Base-by-base conservation (phyloP, 139 green algal species). In the Eudorina sp. region DNA sequence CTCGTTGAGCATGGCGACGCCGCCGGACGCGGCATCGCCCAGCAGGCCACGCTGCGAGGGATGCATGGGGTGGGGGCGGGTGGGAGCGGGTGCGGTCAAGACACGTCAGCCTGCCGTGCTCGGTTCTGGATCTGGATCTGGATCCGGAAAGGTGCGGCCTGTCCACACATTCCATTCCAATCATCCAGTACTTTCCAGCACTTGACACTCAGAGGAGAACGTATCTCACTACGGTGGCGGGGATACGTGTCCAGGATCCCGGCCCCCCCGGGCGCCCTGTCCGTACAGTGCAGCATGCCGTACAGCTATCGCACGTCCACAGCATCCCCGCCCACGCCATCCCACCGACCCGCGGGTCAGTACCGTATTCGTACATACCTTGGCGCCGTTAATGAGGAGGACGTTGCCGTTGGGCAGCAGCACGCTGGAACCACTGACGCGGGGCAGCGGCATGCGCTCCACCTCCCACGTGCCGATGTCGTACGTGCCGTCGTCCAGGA, bases 361-460 rank as follows among this genome's bases (percentile, higher is more conserved):
- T n/a, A n/a, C n/a, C n/a, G n/a, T n/a, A n/a, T n/a, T 4, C 55
- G 4, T 25, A 40, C 34, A 4, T 48, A 88, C 82, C 85, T 90
- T 83, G 58, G 88, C 88, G 16, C 88, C 88, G 23, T 86, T 86
- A 58, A 91, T 83, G n/a, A 91, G 53, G 25, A 91, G 69, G 18
- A 91, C 88, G 19, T 45, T 46, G 31, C 88, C 88, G 43, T 88
- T 87, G 70, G 88, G 88, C 45, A 91, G 72, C 5, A 91, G 72
- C 25, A 91, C 70, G 27, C 6, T 29, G 7, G 79, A 53, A 41
- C 72, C 55, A 19, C 27, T 68, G n/a, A 90, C 78, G 16, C 89
- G 89, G 0, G 89, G 89, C 7, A 29, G 64, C 46, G 73, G 73
- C 89, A 89, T 92, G 3, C 29, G 0, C 89, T 92, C 89, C 36